These are phyloP conservation scores for Orbilia quercus DNA, from an alignment of 2,329 filamentous ascomycete species.

Conservation along the genomic window DNA sequence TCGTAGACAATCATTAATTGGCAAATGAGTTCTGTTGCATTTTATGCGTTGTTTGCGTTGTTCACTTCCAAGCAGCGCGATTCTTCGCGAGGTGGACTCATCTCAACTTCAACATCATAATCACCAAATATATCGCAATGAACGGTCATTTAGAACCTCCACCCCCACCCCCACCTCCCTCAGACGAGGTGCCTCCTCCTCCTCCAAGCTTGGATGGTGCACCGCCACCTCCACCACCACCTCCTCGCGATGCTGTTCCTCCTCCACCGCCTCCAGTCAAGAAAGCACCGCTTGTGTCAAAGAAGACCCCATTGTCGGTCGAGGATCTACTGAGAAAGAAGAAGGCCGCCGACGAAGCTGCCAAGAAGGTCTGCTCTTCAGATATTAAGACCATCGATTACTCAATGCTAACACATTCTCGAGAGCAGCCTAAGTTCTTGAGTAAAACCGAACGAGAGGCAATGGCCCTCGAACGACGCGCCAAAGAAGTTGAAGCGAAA, in stretches of 20 bases:
- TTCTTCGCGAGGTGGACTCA: constrained; percentile 27
- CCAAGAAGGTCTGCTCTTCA: constrained; percentile 72
- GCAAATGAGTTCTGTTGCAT: constrained; percentile 4
- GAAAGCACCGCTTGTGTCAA: constrained; percentile 64
- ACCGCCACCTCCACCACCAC: constrained; percentile 62
- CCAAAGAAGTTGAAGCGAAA: constrained; percentile 76
- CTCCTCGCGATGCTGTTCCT: constrained; percentile 57
- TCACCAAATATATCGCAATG: constrained; percentile 59
- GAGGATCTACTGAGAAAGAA: constrained; percentile 88
- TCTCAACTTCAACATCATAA: constrained; percentile 37
- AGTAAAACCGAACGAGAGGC: constrained; percentile 84
- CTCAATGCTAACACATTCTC: constrained; percentile 57
- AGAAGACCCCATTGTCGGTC: constrained; percentile 74
- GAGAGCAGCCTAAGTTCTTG: constrained; percentile 77
- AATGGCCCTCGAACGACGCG: constrained; percentile 79
- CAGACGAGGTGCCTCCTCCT: constrained; percentile 62
- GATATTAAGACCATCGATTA: constrained; percentile 58
- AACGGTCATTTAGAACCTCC: constrained; percentile 59
- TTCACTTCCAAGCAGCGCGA: constrained; percentile 4
- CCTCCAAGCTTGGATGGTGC: constrained; percentile 64
- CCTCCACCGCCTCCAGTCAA: constrained; percentile 62
- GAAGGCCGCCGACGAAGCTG: constrained; percentile 83
- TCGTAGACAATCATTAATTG: not conserved
- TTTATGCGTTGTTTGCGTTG: constrained; percentile 22
- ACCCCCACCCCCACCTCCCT: constrained; percentile 64